These are phyloP conservation scores for Apiotrichum gamsii DNA, from an alignment of 1,284 basidiomycete species.

Conservation along the genomic window DNA sequence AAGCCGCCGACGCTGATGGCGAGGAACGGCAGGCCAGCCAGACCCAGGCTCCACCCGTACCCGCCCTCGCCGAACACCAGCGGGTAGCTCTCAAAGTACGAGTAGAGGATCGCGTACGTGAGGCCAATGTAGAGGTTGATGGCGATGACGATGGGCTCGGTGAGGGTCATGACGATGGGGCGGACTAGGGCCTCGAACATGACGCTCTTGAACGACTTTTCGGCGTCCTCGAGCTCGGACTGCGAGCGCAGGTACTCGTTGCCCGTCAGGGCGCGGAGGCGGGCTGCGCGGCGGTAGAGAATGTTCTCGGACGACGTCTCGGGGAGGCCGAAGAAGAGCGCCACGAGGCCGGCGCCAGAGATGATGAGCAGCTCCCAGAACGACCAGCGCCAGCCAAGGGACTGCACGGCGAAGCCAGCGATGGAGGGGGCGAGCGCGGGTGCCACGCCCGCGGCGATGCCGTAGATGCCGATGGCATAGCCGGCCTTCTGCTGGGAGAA, in stretches of 20 bases:
- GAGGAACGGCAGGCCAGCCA: constrained; percentile 36
- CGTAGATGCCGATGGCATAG: constrained; percentile 60
- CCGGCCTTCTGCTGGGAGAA: constrained; percentile 58
- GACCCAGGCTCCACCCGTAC: constrained; percentile 34
- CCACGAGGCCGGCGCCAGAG: constrained; percentile 35
- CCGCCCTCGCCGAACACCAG: constrained; percentile 4
- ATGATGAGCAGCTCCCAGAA: constrained; percentile 36
- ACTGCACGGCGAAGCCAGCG: constrained; percentile 40
- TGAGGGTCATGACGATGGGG: constrained; percentile 35
- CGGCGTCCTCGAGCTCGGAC: constrained; percentile 26
- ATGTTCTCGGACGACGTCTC: constrained; percentile 59
- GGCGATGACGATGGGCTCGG: constrained; percentile 37
- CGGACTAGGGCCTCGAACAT: constrained; percentile 32
- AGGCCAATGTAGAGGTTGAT: constrained; percentile 30
- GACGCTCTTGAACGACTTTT: constrained; percentile 22
- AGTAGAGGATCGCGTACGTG: constrained; percentile 32
- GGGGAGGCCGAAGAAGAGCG: constrained; percentile 56
- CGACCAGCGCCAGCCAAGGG: constrained; percentile 45
- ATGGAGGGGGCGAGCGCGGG: constrained; percentile 51
- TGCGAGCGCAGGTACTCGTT: constrained; percentile 40
- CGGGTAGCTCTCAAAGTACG: constrained; percentile 26
- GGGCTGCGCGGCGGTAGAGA: constrained; percentile 56
- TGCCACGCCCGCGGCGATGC: constrained; percentile 34
- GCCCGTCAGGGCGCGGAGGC: constrained; percentile 50
- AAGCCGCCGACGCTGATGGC: constrained; percentile 25